Conservation (phyloP, 2,329 filamentous ascomycete species). For the Botrytis tulipae region DNA sequence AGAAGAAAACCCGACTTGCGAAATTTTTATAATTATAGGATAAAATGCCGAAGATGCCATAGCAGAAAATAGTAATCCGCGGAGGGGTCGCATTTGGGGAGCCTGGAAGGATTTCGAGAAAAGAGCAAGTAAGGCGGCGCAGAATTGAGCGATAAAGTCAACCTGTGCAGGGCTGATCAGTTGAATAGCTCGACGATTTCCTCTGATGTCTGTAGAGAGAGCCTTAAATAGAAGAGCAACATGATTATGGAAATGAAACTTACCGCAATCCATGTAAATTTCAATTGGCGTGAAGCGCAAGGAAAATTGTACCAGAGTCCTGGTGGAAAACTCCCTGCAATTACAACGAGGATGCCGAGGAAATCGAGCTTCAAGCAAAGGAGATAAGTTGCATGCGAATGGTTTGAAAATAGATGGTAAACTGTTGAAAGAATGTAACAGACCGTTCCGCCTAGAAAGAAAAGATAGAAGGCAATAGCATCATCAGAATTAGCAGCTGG, state of each 20-base stretch:
- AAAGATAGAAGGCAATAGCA: background rate
- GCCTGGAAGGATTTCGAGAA: background rate
- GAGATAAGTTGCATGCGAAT: background rate
- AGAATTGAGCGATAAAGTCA: background rate
- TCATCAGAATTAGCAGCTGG: background rate
- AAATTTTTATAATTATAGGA: background rate
- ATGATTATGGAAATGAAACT: background rate
- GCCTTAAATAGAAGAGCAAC: no score
- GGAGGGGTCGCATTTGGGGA: background rate
- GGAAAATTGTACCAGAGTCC: conserved; percentile 1
- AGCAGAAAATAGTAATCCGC: background rate
- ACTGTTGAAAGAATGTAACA: background rate
- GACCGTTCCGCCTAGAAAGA: background rate
- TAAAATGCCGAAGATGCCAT: background rate
- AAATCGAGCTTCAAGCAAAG: background rate
- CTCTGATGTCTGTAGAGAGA: background rate
- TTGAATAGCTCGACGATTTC: background rate
- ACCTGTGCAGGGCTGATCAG: background rate
- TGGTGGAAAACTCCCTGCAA: background rate
- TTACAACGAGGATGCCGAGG: background rate
- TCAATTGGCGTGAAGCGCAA: background rate
- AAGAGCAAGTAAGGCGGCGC: background rate
- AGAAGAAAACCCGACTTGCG: background rate
- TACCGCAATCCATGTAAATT: background rate
- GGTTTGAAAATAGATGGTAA: background rate